Conservation (phyloP, 768 basidiomycete species). For the Auriscalpium orientale region DNA sequence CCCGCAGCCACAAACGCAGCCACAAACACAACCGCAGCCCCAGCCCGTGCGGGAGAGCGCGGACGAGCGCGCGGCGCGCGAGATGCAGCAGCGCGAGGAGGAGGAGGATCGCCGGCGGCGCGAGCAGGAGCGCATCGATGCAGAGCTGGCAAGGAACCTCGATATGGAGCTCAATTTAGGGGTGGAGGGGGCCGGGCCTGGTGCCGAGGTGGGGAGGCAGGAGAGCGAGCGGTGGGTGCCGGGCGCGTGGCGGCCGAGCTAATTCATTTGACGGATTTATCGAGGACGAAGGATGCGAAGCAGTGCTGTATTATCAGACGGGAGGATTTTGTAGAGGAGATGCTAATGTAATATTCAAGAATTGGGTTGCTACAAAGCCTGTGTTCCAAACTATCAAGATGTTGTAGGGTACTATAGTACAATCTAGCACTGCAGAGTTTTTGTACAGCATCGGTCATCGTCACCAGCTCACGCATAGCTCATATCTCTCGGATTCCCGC, state of each 20-base stretch:
- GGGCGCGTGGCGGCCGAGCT: too few species aligned
- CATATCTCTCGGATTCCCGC: neutral
- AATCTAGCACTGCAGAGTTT: neutral
- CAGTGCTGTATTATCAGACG: too few species aligned
- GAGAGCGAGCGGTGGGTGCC: too few species aligned
- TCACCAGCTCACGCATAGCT: neutral
- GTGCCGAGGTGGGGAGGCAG: neutral
- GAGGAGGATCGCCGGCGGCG: slow-evolving; percentile 1
- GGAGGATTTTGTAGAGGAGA: too few species aligned
- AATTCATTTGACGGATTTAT: too few species aligned
- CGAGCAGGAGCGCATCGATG: slow-evolving; percentile 14
- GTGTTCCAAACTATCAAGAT: neutral
- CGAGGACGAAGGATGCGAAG: too few species aligned
- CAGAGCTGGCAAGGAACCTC: slow-evolving; percentile 13
- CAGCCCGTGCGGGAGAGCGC: neutral
- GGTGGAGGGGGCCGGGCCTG: neutral
- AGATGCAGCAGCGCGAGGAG: slow-evolving; percentile 10
- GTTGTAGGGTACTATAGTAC: neutral
- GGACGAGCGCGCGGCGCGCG: slow-evolving; percentile 5
- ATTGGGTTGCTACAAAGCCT: too few species aligned
- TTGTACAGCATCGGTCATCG: too few species aligned
- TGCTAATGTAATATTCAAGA: too few species aligned
- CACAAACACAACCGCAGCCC: neutral
- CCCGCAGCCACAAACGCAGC: neutral
- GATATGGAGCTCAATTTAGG: slow-evolving; percentile 12